These are phyloP conservation scores for Neofusicoccum sp. DNA, from an alignment of 2,329 filamentous ascomycete species.

Conservation along the genomic window DNA sequence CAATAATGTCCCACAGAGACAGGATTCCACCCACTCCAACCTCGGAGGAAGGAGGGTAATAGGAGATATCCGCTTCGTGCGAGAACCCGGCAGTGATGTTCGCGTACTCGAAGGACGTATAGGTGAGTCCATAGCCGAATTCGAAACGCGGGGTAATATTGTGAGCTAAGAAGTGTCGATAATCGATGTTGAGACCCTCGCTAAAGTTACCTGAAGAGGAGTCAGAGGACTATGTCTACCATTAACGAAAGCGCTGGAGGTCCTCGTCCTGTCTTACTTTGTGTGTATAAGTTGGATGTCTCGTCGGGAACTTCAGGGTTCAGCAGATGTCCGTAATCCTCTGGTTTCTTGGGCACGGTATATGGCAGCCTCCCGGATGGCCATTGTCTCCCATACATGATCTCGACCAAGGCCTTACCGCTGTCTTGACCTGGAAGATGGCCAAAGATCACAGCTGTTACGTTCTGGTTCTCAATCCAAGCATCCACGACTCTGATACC, in stretches of 20 bases:
- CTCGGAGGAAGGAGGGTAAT: constrained; percentile 22
- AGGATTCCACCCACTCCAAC: constrained; percentile 5
- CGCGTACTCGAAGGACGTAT: constrained; percentile 15
- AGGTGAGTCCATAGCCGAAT: constrained; percentile 17
- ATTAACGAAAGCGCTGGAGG: no score
- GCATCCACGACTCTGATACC: constrained; percentile 9
- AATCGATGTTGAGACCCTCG: constrained; percentile 47
- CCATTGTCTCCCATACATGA: constrained; percentile 76
- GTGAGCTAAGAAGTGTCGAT: constrained; percentile 43
- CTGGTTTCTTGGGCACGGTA: constrained; percentile 70
- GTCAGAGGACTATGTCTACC: no score
- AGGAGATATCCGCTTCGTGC: background rate
- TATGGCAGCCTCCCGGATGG: constrained; percentile 81
- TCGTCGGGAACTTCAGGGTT: background rate
- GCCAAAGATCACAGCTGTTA: constrained; percentile 12
- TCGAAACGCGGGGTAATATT: constrained; percentile 37
- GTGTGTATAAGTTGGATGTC: no score
- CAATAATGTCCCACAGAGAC: constrained; percentile 11
- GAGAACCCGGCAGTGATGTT: constrained; percentile 29
- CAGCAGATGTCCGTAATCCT: constrained; percentile 57
- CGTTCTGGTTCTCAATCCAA: constrained; percentile 17
- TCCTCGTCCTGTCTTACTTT: no score
- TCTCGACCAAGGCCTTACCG: constrained; percentile 74
- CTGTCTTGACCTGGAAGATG: constrained; percentile 54
- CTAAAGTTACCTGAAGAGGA: constrained; percentile 23